A percentile compares a stretch with the other conserved stretches of the same genome.
These are phyloP conservation scores for Chaetomium olivaceum DNA, from an alignment of 2,329 filamentous ascomycete genomes.

Conservation along the genomic window DNA sequence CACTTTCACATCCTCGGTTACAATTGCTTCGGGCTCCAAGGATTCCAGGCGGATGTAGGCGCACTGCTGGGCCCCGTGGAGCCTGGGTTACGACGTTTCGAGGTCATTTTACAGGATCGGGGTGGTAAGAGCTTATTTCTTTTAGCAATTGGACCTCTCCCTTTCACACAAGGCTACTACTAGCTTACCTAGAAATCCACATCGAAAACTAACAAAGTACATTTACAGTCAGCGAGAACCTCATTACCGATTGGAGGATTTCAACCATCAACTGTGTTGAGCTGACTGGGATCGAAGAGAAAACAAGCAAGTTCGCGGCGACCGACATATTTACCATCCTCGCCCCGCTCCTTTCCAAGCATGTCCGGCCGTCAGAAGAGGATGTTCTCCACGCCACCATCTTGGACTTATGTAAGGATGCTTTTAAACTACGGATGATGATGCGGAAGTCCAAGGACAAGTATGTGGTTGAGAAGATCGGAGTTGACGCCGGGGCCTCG, in stretches of 20 bases:
- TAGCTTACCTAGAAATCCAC: neutral
- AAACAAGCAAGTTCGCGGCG: neutral
- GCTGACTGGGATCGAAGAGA: neutral
- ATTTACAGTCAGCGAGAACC: neutral
- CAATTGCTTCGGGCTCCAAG: neutral
- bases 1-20: neutral
- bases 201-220: neutral
- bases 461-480: neutral
- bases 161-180: neutral
- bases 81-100: neutral
- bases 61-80: neutral
- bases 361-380: neutral
- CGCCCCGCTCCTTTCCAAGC: slow-evolving; percentile 2
- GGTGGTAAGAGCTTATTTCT: neutral
- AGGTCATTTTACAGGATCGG: neutral
- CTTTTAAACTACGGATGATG: slow-evolving; percentile 1
- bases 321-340: neutral
- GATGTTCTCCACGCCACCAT: neutral
- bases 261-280: slow-evolving; percentile 6
- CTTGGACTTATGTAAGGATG: neutral
- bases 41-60: neutral
- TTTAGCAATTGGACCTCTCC: neutral
- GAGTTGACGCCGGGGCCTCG: neutral
- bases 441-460: slow-evolving; percentile 6
- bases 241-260: slow-evolving; percentile 1